Evolutionary conservation across 2,329 filamentous ascomycete species (phyloP).

Genomic region (Metarhizium brunneum): DNA sequence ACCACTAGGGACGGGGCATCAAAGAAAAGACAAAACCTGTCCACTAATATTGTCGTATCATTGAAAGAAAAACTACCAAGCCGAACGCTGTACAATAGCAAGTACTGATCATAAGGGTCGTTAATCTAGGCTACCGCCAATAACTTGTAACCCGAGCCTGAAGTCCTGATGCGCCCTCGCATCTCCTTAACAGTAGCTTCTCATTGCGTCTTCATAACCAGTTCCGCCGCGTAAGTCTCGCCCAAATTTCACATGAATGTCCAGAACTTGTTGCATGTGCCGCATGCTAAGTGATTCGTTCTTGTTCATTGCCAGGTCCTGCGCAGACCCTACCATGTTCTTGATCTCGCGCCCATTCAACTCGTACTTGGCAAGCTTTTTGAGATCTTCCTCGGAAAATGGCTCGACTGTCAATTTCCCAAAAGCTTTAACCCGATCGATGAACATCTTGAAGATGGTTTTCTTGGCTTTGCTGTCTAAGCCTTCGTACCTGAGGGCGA

Average conservation of each 20-base stretch:
- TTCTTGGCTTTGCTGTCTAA: slow-evolving; percentile 64
- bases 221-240: slow-evolving; percentile 72
- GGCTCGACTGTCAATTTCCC: slow-evolving; percentile 51
- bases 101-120: too few species aligned
- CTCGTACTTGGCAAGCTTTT: slow-evolving; percentile 55
- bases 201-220: slow-evolving; percentile 77
- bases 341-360: slow-evolving; percentile 67
- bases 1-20: too few species aligned
- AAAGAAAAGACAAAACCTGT: too few species aligned
- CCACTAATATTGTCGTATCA: too few species aligned
- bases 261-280: slow-evolving; percentile 75
- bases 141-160: too few species aligned
- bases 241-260: slow-evolving; percentile 75
- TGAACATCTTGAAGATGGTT: slow-evolving; percentile 75
- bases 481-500: slow-evolving; percentile 72
- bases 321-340: slow-evolving; percentile 75
- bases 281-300: slow-evolving; percentile 62
- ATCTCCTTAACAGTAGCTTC: slow-evolving; percentile 55
- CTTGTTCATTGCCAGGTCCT: slow-evolving; percentile 73
- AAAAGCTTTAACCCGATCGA: slow-evolving; percentile 59
- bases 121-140: too few species aligned
- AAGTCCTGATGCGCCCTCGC: too few species aligned
- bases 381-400: slow-evolving; percentile 60
- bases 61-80: too few species aligned
- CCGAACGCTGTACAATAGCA: too few species aligned